Base-by-base conservation (phyloP, 768 basidiomycete species). In the Cystoderma amianthinum region DNA sequence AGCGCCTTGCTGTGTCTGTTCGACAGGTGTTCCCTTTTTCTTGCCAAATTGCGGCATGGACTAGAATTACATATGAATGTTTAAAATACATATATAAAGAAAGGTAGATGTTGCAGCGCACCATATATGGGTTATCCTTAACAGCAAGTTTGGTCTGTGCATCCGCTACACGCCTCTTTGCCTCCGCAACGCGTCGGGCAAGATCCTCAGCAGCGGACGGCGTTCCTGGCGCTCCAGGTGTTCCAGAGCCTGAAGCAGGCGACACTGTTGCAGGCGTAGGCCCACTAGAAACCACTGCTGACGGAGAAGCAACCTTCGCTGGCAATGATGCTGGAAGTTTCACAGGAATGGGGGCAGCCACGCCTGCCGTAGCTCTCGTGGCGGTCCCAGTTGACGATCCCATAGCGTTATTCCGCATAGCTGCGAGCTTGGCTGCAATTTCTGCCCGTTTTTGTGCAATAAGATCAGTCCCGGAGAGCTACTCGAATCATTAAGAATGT, bases 111-210 rank as follows among this genome's bases (percentile, higher is more conserved):
- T 15, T 41, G 33, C 5, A 19, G 61, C 76, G 34, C 22, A 85
- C 90, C 76, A 92, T 81, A 68, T 95, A 94, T 0, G 90, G 91
- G 47, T 92, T 95, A 43, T 83, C 84, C 47, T 83, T 85, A 21
- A 82, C 64, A 1, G 82, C 77, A 15, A 82, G 71, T 50, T 82
- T 83, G 42, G 71, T 85, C 54, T 86, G 85, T 24, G 89, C 84
- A 32, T 88, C 86, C 0, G 85, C 81, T 1, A 95, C 89, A 40
- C 85, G 76, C 25, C 82, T 73, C 60, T 86, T 90, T 10, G 92
- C 89, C 45, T 96, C 95, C 5, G 85, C 86, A 0, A 96, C 78
- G 44, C 76, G 70, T 5, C 79, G 76, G 0, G 78, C 67, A 4
- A 91, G 58, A 46, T 89, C 86, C 44, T 85, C 82, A 19, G 72